phyloP scores from a whole-genome alignment of 371 early-diverging fungal species.

The Quaeritorhiza haematococci region DNA sequence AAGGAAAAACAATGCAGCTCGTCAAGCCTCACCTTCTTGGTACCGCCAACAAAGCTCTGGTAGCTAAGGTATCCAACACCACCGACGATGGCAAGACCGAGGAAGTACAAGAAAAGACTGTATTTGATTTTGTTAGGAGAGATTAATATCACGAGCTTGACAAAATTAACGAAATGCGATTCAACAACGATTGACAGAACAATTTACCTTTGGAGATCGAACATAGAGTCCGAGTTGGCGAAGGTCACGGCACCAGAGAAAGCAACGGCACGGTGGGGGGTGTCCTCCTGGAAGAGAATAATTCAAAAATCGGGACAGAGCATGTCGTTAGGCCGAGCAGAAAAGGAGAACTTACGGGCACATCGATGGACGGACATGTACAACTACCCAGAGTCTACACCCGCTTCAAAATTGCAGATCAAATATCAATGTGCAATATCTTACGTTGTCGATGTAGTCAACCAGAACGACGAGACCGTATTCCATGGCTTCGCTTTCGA shows the following conservation, averaged over 20 bases:
- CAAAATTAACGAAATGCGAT: too few species aligned
- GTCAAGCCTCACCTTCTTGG: too few species aligned
- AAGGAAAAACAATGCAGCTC: constrained; percentile 1
- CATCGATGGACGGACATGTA: too few species aligned
- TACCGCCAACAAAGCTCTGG: too few species aligned
- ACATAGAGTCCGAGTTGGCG: constrained; percentile 10
- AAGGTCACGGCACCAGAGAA: constrained; percentile 13
- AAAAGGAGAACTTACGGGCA: too few species aligned
- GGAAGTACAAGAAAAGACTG: constrained; percentile 1
- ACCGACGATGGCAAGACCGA: constrained; percentile 12
- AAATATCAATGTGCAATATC: not conserved
- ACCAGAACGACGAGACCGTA: constrained; percentile 22
- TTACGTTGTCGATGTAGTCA: constrained; percentile 26
- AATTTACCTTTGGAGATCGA: constrained; percentile 19
- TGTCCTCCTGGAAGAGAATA: constrained; percentile 16
- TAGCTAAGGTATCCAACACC: constrained; percentile 6
- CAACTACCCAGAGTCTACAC: too few species aligned
- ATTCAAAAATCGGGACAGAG: too few species aligned
- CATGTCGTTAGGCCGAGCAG: too few species aligned
- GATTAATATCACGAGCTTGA: too few species aligned
- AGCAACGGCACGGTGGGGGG: constrained; percentile 19
- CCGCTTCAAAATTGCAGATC: not conserved
- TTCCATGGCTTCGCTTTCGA: constrained; percentile 26
- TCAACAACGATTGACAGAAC: not conserved
- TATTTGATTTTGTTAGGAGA: too few species aligned